Evolutionary conservation across 345 rosid species (phyloP).

Genomic region (Syzygium oleosum): DNA sequence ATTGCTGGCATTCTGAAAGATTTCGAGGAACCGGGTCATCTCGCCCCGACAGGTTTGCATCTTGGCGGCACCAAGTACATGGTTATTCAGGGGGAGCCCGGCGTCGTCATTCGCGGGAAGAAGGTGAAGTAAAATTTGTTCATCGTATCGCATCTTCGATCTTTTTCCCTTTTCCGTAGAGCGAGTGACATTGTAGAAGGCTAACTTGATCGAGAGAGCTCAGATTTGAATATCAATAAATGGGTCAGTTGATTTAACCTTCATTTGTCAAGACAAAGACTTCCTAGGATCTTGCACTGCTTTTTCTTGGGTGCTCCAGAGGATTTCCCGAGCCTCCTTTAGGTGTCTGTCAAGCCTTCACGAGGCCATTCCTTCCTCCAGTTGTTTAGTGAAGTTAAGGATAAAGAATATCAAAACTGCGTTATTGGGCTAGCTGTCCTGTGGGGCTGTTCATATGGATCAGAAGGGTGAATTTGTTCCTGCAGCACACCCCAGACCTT

Average conservation of each 20-base stretch:
- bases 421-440: neutral
- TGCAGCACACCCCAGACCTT: neutral
- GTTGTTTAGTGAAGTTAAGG: neutral
- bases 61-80: slow-evolving; percentile 63
- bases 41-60: slow-evolving; percentile 69
- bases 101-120: slow-evolving; percentile 84
- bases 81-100: slow-evolving; percentile 83
- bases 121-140: slow-evolving; percentile 33
- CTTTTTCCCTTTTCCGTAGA: neutral
- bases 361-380: neutral
- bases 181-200: neutral
- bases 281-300: neutral
- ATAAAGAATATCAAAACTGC: no score
- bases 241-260: neutral
- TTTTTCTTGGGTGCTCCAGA: neutral
- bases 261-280: neutral
- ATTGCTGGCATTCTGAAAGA: slow-evolving; percentile 48
- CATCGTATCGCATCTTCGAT: neutral
- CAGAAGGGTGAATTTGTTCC: neutral
- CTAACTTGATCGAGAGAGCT: neutral
- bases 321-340: neutral
- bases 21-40: slow-evolving; percentile 72
- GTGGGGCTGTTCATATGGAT: neutral
- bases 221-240: neutral
- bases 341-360: neutral